Evolutionary conservation across 2,329 filamentous ascomycete species (phyloP).

Genomic region (Aurifilum marmelostoma): DNA sequence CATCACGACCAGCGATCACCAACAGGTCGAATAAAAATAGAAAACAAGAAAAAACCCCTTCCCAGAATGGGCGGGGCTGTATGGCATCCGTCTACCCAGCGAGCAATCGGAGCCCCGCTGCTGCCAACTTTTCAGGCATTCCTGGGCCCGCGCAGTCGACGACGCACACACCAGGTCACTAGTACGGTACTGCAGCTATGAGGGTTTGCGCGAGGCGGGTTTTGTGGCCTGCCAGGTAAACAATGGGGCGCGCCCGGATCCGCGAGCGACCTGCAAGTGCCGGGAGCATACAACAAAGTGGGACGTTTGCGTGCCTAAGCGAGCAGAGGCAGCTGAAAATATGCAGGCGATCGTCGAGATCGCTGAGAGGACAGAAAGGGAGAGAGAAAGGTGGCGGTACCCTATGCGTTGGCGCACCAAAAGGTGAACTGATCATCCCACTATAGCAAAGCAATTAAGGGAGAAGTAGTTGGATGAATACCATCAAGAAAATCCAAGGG

Average conservation of each 20-base stretch:
- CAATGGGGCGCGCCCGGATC: not conserved
- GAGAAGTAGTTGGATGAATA: not conserved
- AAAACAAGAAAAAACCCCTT: not conserved
- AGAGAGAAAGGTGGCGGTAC: conserved; percentile 6
- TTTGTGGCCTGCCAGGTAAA: not conserved
- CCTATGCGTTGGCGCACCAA: conserved; percentile 5
- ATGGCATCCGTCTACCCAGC: not conserved
- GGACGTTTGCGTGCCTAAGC: conserved; percentile 23
- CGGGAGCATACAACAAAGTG: conserved; percentile 20
- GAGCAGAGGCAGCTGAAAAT: conserved; percentile 38
- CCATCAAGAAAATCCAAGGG: no score
- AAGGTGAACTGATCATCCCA: not conserved
- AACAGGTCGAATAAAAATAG: conserved; percentile 11
- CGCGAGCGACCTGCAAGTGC: conserved; percentile 12
- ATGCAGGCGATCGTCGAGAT: conserved; percentile 32
- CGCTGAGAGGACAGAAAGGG: not conserved
- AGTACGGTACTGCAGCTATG: not conserved
- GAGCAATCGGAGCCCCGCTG: not conserved
- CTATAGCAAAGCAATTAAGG: not conserved
- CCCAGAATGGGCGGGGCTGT: not conserved
- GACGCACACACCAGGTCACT: not conserved
- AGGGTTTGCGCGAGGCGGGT: conserved; percentile 4
- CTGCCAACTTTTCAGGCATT: not conserved
- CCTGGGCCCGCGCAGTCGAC: not conserved
- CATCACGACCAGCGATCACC: not conserved